Evolutionary conservation across 1,284 basidiomycete genomes (phyloP), one percentile per base, ranked within the genome.

Genomic region (Sporisorium graminicola): DNA sequence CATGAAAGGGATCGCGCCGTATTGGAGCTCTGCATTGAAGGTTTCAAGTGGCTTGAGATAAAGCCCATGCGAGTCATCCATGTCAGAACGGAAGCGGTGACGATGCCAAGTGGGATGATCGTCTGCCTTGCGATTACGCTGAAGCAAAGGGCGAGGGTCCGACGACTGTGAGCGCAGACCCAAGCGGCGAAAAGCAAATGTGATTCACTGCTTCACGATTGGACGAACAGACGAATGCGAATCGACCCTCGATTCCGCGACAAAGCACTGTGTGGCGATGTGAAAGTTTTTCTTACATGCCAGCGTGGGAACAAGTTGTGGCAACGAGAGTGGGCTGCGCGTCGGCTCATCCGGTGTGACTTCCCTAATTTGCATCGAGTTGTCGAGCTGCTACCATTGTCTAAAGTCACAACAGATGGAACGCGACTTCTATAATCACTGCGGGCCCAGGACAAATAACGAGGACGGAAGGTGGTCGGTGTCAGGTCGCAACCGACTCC

Each of bases 311-410:
- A 60, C n/a, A 22, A 16, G 29, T 31, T 5, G 29, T 5, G 29
- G 7, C 14, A n/a, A n/a, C n/a, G 27, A 16, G n/a, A 5, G 50
- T 61, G 40, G 40, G 31, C 51, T 24, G 43, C 42, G 26, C 42
- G 33, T 52, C 58, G 50, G 58, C 42, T 42, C 51, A 46, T 54
- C 50, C 58, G 58, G 27, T 44, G 53, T 55, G 53, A 55, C 40
- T 31, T 24, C 58, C 43, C 49, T n/a, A 8, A n/a, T 42, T 29
- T 50, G 49, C 24, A 27, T 9, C 37, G 37, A 40, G 37, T 40
- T 16, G 37, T 13, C 8, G 13, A 33, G 29, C 24, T 22, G 27
- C 26, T 5, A 27, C n/a, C 7, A 1, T 33, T 27, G 43, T 24
- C 18, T 60, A 12, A 52, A 53, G 24, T 60, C 50, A 60, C 50